These are phyloP conservation scores for Coemansia sp. DNA, from an alignment of 192 early-diverging fungal species.

Conservation along the genomic window DNA sequence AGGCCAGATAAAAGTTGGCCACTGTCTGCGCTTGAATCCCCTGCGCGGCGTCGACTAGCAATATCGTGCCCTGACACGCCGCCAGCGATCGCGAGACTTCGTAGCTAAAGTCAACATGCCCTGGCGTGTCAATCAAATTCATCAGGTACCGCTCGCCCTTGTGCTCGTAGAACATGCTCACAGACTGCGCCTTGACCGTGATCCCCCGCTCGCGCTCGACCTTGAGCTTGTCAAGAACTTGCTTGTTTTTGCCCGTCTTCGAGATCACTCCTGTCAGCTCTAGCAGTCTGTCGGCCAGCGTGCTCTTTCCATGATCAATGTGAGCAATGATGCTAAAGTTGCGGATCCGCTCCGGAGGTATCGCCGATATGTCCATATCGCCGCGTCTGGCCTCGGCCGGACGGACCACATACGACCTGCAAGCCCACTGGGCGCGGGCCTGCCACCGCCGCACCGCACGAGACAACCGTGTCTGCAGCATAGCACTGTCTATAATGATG, in stretches of 20 bases:
- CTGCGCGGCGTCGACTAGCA: constrained; percentile 92
- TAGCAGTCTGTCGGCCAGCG: constrained; percentile 89
- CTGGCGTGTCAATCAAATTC: constrained; percentile 96
- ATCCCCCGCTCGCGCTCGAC: constrained; percentile 96
- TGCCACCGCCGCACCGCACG: not conserved
- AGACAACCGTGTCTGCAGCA: constrained; percentile 8
- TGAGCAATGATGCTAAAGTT: constrained; percentile 92
- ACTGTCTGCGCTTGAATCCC: constrained; percentile 98
- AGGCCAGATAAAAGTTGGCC: constrained; percentile 94
- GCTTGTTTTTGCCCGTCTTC: constrained; percentile 69
- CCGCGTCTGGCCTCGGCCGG: constrained; percentile 11
- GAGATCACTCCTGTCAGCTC: constrained; percentile 85
- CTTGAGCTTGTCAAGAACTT: constrained; percentile 93
- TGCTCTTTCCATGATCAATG: constrained; percentile 88
- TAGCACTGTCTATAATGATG: not conserved
- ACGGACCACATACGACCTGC: not conserved
- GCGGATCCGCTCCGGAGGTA: constrained; percentile 78
- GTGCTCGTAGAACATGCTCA: constrained; percentile 88
- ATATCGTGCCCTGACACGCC: constrained; percentile 88
- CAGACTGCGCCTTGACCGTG: constrained; percentile 94
- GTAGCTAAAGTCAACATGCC: constrained; percentile 92
- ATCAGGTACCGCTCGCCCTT: constrained; percentile 79
- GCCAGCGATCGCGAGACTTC: constrained; percentile 92
- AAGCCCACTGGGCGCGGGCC: not conserved
- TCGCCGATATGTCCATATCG: constrained; percentile 60